Percentiles rank a stretch among this genome's conserved stretches.
These are phyloP conservation scores for Colletotrichum cuscutae DNA, from an alignment of 2,329 filamentous ascomycete genomes.

Conservation along the genomic window DNA sequence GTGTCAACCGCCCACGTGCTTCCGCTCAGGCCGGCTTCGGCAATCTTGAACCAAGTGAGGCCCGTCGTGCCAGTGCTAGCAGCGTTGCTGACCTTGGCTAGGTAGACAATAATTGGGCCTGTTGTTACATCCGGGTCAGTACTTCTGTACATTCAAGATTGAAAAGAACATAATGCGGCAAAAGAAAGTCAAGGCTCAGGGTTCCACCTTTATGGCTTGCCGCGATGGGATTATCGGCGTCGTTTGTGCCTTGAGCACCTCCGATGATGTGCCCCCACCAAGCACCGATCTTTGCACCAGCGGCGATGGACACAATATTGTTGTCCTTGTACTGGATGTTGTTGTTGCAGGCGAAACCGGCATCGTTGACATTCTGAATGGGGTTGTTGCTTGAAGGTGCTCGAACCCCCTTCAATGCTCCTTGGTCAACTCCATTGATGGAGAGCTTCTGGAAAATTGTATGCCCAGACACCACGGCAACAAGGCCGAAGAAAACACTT, in stretches of 20 bases:
- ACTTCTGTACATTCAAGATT: neutral
- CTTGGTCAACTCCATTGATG: slow-evolving; percentile 59
- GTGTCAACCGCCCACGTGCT: slow-evolving; percentile 44
- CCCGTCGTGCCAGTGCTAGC: slow-evolving; percentile 49
- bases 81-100: slow-evolving; percentile 59
- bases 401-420: slow-evolving; percentile 59
- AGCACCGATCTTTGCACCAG: slow-evolving; percentile 59
- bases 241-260: slow-evolving; percentile 53
- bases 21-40: slow-evolving; percentile 49
- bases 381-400: slow-evolving; percentile 61
- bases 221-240: slow-evolving; percentile 60
- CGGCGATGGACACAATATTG: slow-evolving; percentile 55
- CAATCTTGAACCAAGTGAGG: slow-evolving; percentile 63
- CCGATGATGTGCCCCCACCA: slow-evolving; percentile 63
- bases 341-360: slow-evolving; percentile 58
- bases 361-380: slow-evolving; percentile 57
- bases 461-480: slow-evolving; percentile 49
- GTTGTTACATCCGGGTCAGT: neutral
- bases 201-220: slow-evolving; percentile 55
- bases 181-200: neutral
- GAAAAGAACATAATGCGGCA: rapidly evolving
- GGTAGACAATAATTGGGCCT: slow-evolving; percentile 60
- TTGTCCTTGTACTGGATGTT: slow-evolving; percentile 48
- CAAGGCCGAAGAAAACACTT: slow-evolving; percentile 26
- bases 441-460: slow-evolving; percentile 56